Conservation (phyloP, 2,329 filamentous ascomycete genomes). For the Lasiodiplodia hormozganensis region DNA sequence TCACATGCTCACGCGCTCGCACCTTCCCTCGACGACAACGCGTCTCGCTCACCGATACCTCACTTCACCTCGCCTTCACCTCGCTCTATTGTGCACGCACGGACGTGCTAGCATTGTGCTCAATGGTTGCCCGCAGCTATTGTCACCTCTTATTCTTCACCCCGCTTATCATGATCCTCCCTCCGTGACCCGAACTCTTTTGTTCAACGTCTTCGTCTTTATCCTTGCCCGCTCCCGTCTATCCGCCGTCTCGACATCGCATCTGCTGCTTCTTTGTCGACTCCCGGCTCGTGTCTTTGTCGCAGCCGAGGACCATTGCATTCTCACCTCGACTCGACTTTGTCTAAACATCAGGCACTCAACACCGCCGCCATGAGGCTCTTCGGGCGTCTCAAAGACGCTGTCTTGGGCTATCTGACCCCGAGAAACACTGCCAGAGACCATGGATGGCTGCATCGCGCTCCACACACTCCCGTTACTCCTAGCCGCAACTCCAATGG, state of each 20-base stretch:
- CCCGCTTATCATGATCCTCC: background rate
- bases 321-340: background rate
- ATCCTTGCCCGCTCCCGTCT: slow-evolving; percentile 3
- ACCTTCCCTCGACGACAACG: background rate
- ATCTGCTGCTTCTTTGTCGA: slow-evolving; percentile 3
- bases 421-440: background rate
- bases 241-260: background rate
- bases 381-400: background rate
- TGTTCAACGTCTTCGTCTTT: slow-evolving; percentile 2
- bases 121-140: background rate
- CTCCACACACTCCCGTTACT: background rate
- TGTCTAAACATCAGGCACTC: background rate
- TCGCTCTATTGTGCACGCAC: slow-evolving; percentile 4
- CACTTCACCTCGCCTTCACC: background rate
- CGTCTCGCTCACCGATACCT: slow-evolving; percentile 4
- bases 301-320: background rate
- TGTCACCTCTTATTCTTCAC: background rate
- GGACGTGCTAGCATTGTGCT: background rate
- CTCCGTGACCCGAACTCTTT: slow-evolving; percentile 3
- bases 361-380: background rate
- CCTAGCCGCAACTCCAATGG: background rate
- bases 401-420: background rate
- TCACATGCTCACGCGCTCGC: slow-evolving; percentile 1
- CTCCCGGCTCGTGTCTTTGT: background rate
- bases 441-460: background rate